Base-by-base conservation (phyloP, 345 rosid species). In the Salix dunnii region DNA sequence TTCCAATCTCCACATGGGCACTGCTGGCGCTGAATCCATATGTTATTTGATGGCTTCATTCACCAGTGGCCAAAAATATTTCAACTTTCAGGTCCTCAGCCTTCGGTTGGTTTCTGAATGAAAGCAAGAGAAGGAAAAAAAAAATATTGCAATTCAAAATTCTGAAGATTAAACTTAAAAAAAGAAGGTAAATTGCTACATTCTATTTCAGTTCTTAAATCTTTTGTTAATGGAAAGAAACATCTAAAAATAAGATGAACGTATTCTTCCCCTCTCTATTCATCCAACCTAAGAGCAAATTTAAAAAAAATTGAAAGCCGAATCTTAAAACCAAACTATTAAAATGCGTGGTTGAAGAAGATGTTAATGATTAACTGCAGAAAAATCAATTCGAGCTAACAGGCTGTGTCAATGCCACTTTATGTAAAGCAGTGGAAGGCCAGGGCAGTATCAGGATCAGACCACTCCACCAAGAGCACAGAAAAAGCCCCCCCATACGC, bases 1-100 rank as follows among this genome's bases (percentile, higher is more conserved):
- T 95, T 95, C 97, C 97, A 91, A 82, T 95, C 97, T 74, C 97
- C 96, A 75, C 99, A 95, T 4, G 94, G 93, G 77, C 99, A 95
- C 71, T 95, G 97, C 74, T 93, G 99, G 28, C 89, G 88, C 70
- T 89, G 90, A 82, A 93, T 93, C 97, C 99, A 93, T 76, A 95
- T 86, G 76, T 90, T 91, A 77, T 78, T 88, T 27, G 89, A 86
- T 25, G 91, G 87, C 82, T 87, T 92, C 86, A 85, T 46, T 84
- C 55, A 89, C 78, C 89, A 85, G 85, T 58, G 68, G 40, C 67
- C 33, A 70, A 79, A 79, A 25, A 21, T 66, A 42, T 33, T 71
- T 60, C 43, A 35, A 74, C 73, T 77, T 75, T 61, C 55, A 75
- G 63, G 71, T 60, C 77, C 55, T 43, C 60, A 67, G 68, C 58